Conservation (phyloP, 306 rosid genomes). For the Hippophae gyantsensis region DNA sequence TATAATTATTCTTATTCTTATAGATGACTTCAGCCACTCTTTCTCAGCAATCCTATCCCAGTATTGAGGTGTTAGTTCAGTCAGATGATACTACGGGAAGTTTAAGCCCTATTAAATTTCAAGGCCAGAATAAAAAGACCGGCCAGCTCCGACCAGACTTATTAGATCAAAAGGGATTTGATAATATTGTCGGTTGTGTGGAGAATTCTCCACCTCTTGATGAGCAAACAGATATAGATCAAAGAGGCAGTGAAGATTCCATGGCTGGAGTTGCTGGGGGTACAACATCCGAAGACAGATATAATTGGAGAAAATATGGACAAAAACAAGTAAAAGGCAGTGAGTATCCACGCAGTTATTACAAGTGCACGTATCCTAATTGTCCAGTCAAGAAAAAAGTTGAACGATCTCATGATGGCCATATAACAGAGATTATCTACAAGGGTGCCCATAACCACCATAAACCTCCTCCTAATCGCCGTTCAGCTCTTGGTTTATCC, state of each 20-base stretch:
- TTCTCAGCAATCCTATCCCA: conserved; percentile 46
- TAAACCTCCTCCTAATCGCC: conserved; percentile 70
- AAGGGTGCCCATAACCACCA: conserved; percentile 83
- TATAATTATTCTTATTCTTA: conserved; percentile 18
- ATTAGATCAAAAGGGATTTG: conserved; percentile 41
- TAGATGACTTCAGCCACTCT: conserved; percentile 42
- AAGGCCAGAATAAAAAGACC: conserved; percentile 38
- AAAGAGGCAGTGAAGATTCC: conserved; percentile 45
- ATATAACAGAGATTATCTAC: conserved; percentile 85
- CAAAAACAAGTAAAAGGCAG: conserved; percentile 98
- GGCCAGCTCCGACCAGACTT: conserved; percentile 43
- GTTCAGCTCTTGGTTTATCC: conserved; percentile 51
- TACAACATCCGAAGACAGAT: conserved; percentile 72
- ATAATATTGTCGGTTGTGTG: conserved; percentile 27
- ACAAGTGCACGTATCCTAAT: conserved; percentile 77
- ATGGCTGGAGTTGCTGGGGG: conserved; percentile 48
- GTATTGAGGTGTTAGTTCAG: conserved; percentile 43
- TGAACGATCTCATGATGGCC: conserved; percentile 87
- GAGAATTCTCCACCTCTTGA: conserved; percentile 54
- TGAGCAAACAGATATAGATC: conserved; percentile 63
- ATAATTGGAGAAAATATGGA: conserved; percentile 94
- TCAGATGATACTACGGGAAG: conserved; percentile 48
- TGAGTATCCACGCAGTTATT: conserved; percentile 90
- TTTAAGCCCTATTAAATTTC: conserved; percentile 37
- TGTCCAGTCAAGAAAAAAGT: conserved; percentile 94